These are phyloP conservation scores for Aciculoconidium aculeatum DNA, from an alignment of 805 yeast genomes.

Conservation along the genomic window DNA sequence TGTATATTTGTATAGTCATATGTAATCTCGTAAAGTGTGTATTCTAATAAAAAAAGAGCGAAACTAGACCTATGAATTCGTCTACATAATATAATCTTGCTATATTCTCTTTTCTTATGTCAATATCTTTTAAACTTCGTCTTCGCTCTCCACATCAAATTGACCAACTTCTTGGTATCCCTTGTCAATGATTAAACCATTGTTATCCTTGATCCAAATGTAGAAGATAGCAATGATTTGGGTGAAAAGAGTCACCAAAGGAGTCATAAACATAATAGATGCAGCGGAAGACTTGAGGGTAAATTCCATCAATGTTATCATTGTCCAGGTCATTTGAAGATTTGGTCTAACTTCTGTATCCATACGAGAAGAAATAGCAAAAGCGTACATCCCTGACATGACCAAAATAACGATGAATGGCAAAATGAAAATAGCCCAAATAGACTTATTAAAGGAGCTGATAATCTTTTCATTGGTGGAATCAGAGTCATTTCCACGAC, in stretches of 20 bases:
- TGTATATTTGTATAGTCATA: too few species aligned
- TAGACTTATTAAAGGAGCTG: constrained; percentile 21
- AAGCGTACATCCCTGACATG: too few species aligned
- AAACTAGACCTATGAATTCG: too few species aligned
- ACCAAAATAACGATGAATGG: constrained; percentile 14
- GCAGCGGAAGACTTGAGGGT: neutral
- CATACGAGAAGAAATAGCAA: too few species aligned
- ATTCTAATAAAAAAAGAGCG: too few species aligned
- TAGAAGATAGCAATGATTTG: constrained; percentile 14
- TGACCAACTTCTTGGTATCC: constrained; percentile 12
- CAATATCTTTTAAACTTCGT: constrained; percentile 8
- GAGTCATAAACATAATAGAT: constrained; percentile 9
- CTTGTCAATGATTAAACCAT: constrained; percentile 22
- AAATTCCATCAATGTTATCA: neutral
- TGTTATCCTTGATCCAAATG: constrained; percentile 27
- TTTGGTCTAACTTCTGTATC: neutral
- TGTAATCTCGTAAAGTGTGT: too few species aligned
- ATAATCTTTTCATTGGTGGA: constrained; percentile 11
- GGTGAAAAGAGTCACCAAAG: constrained; percentile 8
- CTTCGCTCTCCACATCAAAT: constrained; percentile 14
- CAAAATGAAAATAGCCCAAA: constrained; percentile 19
- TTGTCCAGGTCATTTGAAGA: neutral
- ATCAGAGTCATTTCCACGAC: constrained; percentile 11
- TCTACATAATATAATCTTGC: too few species aligned
- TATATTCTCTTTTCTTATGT: too few species aligned